Evolutionary conservation across 345 rosid genomes (phyloP), one percentile per base, ranked within the genome.

Genomic region (Cardamine occulta): DNA sequence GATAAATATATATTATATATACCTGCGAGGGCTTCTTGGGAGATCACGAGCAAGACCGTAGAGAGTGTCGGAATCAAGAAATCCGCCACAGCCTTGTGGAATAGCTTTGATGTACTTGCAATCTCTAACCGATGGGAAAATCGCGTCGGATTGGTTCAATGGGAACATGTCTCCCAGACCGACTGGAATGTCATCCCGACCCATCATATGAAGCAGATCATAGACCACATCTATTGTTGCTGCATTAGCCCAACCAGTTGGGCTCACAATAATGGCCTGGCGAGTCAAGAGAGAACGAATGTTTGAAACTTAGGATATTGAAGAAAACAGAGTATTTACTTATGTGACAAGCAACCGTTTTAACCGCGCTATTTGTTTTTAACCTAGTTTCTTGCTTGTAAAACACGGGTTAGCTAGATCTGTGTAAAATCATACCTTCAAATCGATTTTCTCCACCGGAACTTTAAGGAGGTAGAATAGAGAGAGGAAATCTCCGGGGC

Each of bases 171-270:
- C 84, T 63, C 98, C 98, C 5, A 91, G 69, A 62, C 95, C 98
- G 11, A 94, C 89, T 0, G 86, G 96, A 72, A 94, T 88, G 81
- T 94, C 97, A 5, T 94, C 97, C 0, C 98, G 96, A 32, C 98
- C 97, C 98, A 94, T 94, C 98, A 94, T 94, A 75, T 94, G 98
- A 74, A 91, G 85, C 34, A 94, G 67, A 74, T 94, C 98, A 52
- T 94, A 94, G 39, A 94, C 75, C 17, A 86, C 82, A 66, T 94
- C 98, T 6, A 91, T 84, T 1, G 97, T 88, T 55, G 98, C 98
- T 44, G 97, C 91, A 77, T 88, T 91, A 40, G 98, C 97, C 98
- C 98, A 94, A 2, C 98, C 97, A 0, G 86, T 89, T 35, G 98
- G 98, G 80, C 81, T 88, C 35, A 89, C 93, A 53, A 94, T 68